Evolutionary conservation across 2,329 filamentous ascomycete species (phyloP).

Genomic region (Ophiostoma pallidulum): DNA sequence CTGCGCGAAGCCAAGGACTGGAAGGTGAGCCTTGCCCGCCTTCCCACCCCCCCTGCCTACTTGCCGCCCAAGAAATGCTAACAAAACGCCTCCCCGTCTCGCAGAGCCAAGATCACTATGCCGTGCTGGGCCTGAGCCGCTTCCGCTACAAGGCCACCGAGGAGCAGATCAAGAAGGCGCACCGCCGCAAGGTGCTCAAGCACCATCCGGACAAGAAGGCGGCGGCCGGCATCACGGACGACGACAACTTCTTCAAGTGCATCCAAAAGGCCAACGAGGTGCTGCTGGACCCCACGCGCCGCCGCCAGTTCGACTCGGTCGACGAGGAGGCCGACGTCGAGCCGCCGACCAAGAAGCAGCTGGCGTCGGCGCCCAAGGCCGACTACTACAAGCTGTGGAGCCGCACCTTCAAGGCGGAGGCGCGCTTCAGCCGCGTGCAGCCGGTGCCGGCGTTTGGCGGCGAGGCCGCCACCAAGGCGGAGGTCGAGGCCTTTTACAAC

Average conservation of each 20-base stretch:
- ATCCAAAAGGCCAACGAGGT: slow-evolving; percentile 97
- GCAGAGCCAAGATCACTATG: slow-evolving; percentile 93
- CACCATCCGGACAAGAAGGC: slow-evolving; percentile 99
- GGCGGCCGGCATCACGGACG: slow-evolving; percentile 73
- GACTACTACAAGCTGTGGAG: slow-evolving; percentile 96
- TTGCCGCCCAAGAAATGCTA: too few relatives aligned
- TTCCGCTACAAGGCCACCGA: slow-evolving; percentile 89
- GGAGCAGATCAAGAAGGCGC: slow-evolving; percentile 97
- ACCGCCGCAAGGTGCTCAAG: slow-evolving; percentile 98
- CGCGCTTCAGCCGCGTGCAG: slow-evolving; percentile 81
- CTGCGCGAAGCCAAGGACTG: slow-evolving; percentile 95
- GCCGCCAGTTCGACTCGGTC: slow-evolving; percentile 92
- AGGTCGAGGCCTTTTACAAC: slow-evolving; percentile 96
- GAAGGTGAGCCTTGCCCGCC: slow-evolving; percentile 58
- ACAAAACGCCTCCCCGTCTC: neutral
- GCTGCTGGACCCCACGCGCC: slow-evolving; percentile 82
- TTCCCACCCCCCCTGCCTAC: too few relatives aligned
- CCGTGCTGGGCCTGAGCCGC: slow-evolving; percentile 84
- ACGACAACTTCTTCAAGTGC: slow-evolving; percentile 99
- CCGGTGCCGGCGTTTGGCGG: slow-evolving; percentile 82
- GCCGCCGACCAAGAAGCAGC: slow-evolving; percentile 84
- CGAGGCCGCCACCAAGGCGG: slow-evolving; percentile 74
- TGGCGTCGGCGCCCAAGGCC: slow-evolving; percentile 51
- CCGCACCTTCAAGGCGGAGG: slow-evolving; percentile 83
- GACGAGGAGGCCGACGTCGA: slow-evolving; percentile 90